phyloP scores from a whole-genome alignment of 257 asterid genomes.

The Solanum pinnatisectum region DNA sequence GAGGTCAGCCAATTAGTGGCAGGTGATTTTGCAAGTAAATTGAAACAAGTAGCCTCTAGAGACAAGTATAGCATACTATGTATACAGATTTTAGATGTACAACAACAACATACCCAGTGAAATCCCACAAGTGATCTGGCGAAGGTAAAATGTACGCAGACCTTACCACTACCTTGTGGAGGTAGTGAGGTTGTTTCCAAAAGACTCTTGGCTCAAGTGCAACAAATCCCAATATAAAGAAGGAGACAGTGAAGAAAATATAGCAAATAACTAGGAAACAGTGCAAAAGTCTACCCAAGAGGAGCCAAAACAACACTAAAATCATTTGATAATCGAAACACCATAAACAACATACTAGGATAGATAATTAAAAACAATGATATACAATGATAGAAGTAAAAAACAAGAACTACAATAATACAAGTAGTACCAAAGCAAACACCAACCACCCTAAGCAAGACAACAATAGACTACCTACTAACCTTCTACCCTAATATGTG shows the following conservation, averaged over 20 bases:
- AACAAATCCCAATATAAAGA: background rate
- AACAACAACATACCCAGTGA: background rate
- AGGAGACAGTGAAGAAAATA: background rate
- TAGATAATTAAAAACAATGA: background rate
- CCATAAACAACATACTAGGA: background rate
- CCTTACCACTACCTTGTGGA: background rate
- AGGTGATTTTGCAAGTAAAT: background rate
- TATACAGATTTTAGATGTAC: background rate
- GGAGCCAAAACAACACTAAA: background rate
- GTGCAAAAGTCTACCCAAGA: background rate
- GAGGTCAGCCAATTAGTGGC: background rate
- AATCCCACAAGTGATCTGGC: background rate
- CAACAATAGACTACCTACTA: background rate
- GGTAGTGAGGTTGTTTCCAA: background rate
- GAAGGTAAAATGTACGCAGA: background rate
- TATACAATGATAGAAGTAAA: background rate
- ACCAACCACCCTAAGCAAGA: background rate
- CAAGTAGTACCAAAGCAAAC: background rate
- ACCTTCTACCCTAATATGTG: background rate
- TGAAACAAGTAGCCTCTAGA: background rate
- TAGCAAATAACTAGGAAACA: background rate
- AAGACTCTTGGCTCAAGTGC: background rate
- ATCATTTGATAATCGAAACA: background rate
- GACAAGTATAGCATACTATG: background rate
- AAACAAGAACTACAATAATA: background rate